A percentile compares a stretch with the other conserved stretches of the same genome.
phyloP scores from a whole-genome alignment of 1,139 yeast species.

The Diutina pseudorugosa region DNA sequence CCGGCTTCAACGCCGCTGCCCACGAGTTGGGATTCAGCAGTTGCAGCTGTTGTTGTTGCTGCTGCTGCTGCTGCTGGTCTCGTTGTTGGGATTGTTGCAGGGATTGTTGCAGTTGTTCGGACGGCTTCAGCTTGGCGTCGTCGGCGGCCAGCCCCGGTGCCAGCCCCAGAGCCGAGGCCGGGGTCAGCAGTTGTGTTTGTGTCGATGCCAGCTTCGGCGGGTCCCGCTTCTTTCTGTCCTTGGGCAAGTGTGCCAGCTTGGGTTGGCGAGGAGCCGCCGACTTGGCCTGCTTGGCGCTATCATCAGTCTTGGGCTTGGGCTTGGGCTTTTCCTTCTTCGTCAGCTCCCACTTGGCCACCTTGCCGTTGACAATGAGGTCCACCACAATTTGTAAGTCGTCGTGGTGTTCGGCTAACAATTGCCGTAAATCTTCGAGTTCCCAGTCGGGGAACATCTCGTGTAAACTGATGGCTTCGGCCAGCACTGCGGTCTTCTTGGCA shows the following conservation, averaged over 20 bases:
- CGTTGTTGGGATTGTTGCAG: neutral
- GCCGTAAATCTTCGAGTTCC: conserved; percentile 74
- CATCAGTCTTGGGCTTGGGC: conserved; percentile 13
- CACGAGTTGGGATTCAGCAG: conserved; percentile 21
- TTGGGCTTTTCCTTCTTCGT: conserved; percentile 34
- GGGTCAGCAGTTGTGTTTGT: neutral
- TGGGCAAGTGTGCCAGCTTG: neutral
- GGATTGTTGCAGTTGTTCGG: neutral
- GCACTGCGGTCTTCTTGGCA: neutral
- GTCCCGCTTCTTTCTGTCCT: neutral
- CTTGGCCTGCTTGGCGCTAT: neutral
- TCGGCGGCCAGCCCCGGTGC: neutral
- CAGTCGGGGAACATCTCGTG: conserved; percentile 90
- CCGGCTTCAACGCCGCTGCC: conserved; percentile 35
- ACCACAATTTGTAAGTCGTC: conserved; percentile 71
- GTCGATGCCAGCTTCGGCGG: neutral
- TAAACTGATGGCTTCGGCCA: conserved; percentile 16
- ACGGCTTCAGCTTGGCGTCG: conserved; percentile 8
- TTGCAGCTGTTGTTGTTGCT: neutral
- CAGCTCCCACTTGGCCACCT: conserved; percentile 49
- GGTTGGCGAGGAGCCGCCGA: neutral
- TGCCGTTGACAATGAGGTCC: conserved; percentile 79
- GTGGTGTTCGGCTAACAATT: conserved; percentile 60
- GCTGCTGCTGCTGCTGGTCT: neutral
- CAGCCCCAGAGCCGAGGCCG: neutral